These are phyloP conservation scores for Acacia concinna DNA, from an alignment of 331 rosid genomes.

Conservation along the genomic window DNA sequence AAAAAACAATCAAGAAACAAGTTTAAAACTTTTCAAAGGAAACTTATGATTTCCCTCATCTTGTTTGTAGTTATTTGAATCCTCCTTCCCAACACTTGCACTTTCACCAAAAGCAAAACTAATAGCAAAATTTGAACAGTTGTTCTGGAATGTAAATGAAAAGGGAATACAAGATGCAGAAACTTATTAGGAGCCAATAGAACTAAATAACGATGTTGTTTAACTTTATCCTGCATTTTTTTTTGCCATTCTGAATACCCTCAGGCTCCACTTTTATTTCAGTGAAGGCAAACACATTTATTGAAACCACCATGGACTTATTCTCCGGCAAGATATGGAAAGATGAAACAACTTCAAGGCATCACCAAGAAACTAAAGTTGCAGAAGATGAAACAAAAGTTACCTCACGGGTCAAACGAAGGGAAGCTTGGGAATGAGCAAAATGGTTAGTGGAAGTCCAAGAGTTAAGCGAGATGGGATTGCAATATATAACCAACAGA, in stretches of 20 bases:
- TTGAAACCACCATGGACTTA: neutral
- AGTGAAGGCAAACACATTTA: neutral
- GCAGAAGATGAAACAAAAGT: conserved; percentile 18
- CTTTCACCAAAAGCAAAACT: neutral
- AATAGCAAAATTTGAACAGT: neutral
- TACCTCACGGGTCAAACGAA: conserved; percentile 28
- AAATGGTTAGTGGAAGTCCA: neutral
- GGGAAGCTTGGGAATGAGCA: conserved; percentile 13
- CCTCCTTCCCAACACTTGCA: neutral
- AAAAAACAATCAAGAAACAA: neutral
- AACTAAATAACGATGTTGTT: neutral
- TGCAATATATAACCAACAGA: conserved; percentile 32
- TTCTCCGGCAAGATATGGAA: neutral
- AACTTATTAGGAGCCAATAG: neutral
- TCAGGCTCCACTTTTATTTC: neutral
- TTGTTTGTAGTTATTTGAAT: neutral
- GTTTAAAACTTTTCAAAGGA: neutral
- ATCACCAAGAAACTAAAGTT: conserved; percentile 2
- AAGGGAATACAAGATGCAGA: neutral
- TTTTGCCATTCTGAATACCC: neutral
- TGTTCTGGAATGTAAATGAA: neutral
- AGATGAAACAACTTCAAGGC: neutral
- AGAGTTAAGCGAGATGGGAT: neutral
- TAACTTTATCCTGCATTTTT: neutral
- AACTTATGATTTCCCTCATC: neutral